Percentiles rank a stretch among this genome's conserved stretches.
Evolutionary conservation across 1,284 basidiomycete genomes (phyloP).

Genomic region (Amylostereum chailletii): DNA sequence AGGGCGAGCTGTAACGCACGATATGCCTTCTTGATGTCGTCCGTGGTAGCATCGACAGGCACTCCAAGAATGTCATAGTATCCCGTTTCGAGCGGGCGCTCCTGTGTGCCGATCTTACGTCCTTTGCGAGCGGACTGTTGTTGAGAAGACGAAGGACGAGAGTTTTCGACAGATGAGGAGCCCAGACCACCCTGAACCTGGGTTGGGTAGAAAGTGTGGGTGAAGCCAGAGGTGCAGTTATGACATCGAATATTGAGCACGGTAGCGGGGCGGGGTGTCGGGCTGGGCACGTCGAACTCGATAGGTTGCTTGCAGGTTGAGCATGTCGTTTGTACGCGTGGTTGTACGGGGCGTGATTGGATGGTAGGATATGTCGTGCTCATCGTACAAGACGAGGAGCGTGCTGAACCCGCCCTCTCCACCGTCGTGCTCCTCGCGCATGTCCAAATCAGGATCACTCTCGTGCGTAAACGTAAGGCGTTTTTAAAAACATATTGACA

Average conservation of each 20-base stretch:
- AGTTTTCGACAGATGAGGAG: constrained; percentile 14
- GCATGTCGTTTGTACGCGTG: constrained; percentile 60
- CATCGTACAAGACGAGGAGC: constrained; percentile 11
- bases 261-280: constrained; percentile 54
- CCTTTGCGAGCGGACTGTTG: constrained; percentile 28
- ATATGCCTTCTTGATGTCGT: constrained; percentile 96
- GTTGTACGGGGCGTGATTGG: constrained; percentile 51
- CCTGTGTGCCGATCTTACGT: constrained; percentile 79
- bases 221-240: constrained; percentile 48
- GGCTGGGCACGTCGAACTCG: constrained; percentile 69
- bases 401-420: too few species aligned
- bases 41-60: constrained; percentile 63
- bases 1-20: constrained; percentile 35
- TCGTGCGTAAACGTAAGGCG: too few species aligned
- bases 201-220: constrained; percentile 55
- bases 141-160: constrained; percentile 17
- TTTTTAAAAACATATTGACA: too few species aligned
- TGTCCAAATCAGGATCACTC: too few species aligned
- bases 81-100: constrained; percentile 80
- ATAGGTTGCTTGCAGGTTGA: constrained; percentile 51
- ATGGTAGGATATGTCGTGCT: constrained; percentile 26
- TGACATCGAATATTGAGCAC: constrained; percentile 66
- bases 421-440: too few species aligned
- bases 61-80: constrained; percentile 86
- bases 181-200: constrained; percentile 34